Conservation (phyloP, 2,329 filamentous ascomycete genomes). For the Pseudogymnoascus sp. region DNA sequence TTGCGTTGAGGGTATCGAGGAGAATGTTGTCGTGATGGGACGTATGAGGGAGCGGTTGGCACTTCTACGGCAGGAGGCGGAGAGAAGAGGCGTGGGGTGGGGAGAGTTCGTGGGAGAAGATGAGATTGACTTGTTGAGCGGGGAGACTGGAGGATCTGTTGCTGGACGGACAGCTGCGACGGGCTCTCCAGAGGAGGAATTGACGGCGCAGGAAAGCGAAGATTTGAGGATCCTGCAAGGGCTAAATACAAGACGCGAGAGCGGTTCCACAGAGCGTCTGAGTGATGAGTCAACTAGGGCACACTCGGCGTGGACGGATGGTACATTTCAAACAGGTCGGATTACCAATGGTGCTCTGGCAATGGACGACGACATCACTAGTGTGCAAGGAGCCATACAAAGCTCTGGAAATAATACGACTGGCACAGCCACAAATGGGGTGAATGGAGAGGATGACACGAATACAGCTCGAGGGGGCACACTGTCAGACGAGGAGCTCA, state of each 20-base stretch:
- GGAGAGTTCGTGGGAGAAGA: conserved; percentile 45
- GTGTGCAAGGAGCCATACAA: conserved; percentile 1
- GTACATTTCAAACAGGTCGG: conserved; percentile 55
- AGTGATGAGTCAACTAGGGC: background rate
- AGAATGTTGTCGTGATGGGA: conserved; percentile 63
- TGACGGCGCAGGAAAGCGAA: conserved; percentile 14
- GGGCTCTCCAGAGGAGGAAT: conserved; percentile 13
- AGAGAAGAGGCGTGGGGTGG: conserved; percentile 48
- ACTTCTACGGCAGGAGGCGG: conserved; percentile 57
- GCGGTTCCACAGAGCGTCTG: conserved; percentile 7
- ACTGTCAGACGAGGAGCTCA: conserved; percentile 52
- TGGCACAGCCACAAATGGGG: conserved; percentile 10
- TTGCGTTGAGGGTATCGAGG: conserved; percentile 65
- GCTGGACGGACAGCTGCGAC: conserved; percentile 19
- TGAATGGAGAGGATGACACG: conserved; percentile 7
- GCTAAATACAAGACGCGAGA: background rate
- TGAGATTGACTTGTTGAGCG: conserved; percentile 27
- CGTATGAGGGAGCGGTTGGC: conserved; percentile 57
- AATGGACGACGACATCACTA: conserved; percentile 32
- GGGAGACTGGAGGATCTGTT: conserved; percentile 10
- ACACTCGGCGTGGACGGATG: conserved; percentile 49
- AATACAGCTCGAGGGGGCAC: conserved; percentile 35
- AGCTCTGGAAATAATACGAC: conserved; percentile 7
- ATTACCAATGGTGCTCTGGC: conserved; percentile 44
- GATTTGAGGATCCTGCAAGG: conserved; percentile 11